Conservation (phyloP, 768 basidiomycete species). For the Neoboletus brunneissimus region DNA sequence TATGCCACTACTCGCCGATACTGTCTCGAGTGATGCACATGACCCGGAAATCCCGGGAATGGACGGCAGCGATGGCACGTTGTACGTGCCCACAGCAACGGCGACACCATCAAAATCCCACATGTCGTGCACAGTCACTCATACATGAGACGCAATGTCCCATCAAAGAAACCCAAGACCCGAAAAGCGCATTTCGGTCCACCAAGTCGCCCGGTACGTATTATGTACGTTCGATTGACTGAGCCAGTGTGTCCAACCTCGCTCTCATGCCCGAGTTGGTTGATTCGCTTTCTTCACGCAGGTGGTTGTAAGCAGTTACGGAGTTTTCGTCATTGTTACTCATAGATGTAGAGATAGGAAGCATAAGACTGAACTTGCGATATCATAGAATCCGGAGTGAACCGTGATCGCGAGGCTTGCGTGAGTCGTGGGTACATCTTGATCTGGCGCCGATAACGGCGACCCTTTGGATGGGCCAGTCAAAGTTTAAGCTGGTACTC, state of each 20-base stretch:
- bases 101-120: slow-evolving; percentile 7
- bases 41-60: too few species aligned
- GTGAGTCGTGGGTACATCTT: background rate
- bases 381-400: too few species aligned
- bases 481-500: too few species aligned
- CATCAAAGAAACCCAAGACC: background rate
- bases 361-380: too few species aligned
- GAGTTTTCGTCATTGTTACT: slow-evolving; percentile 34
- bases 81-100: background rate
- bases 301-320: slow-evolving; percentile 40
- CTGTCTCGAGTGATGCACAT: too few species aligned
- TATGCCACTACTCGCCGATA: too few species aligned
- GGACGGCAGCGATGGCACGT: slow-evolving; percentile 1
- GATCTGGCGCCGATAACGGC: background rate
- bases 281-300: slow-evolving; percentile 44
- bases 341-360: too few species aligned
- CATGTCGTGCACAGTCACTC: background rate
- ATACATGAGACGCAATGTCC: background rate
- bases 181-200: background rate
- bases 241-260: background rate
- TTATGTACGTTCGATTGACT: too few species aligned
- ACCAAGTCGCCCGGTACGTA: slow-evolving; percentile 31
- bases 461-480: background rate
- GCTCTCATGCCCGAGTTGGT: slow-evolving; percentile 15
- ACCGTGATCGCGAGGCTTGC: too few species aligned